Evolutionary conservation across 495 filamentous ascomycete species (phyloP).

Genomic region (Daldinia grandis): DNA sequence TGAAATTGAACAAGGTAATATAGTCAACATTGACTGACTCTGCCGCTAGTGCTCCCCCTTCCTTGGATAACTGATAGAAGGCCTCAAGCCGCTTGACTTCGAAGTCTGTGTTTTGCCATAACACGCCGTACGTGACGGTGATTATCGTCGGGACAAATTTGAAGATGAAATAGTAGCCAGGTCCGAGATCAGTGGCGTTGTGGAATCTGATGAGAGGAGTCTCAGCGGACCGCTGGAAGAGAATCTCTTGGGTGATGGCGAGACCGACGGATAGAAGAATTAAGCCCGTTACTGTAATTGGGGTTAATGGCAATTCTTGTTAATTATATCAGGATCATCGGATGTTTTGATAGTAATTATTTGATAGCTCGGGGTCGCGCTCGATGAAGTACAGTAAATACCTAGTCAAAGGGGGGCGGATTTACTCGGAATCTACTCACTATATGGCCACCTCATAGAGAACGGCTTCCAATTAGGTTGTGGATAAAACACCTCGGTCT

Average conservation of each 20-base stretch:
- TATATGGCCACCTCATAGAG: slow-evolving; percentile 72
- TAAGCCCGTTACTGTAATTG: slow-evolving; percentile 45
- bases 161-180: slow-evolving; percentile 68
- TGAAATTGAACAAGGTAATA: slow-evolving; percentile 68
- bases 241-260: slow-evolving; percentile 64
- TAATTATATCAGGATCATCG: too few species aligned
- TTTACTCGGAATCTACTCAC: slow-evolving; percentile 39
- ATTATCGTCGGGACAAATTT: slow-evolving; percentile 76
- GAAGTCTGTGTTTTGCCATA: slow-evolving; percentile 79
- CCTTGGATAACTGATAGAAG: slow-evolving; percentile 75
- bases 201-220: slow-evolving; percentile 60
- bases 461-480: slow-evolving; percentile 77
- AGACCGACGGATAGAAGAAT: slow-evolving; percentile 65
- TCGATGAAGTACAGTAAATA: neutral
- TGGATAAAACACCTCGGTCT: slow-evolving; percentile 60
- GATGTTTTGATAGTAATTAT: too few species aligned
- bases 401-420: neutral
- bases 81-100: slow-evolving; percentile 78
- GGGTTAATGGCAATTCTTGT: neutral
- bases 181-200: slow-evolving; percentile 58
- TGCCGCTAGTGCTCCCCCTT: slow-evolving; percentile 67
- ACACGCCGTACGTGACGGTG: slow-evolving; percentile 73
- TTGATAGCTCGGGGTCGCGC: neutral
- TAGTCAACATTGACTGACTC: slow-evolving; percentile 79
- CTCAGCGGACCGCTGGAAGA: slow-evolving; percentile 65